phyloP scores from a whole-genome alignment of 148 eudicot genomes.

The Fagopyrum esculentum region DNA sequence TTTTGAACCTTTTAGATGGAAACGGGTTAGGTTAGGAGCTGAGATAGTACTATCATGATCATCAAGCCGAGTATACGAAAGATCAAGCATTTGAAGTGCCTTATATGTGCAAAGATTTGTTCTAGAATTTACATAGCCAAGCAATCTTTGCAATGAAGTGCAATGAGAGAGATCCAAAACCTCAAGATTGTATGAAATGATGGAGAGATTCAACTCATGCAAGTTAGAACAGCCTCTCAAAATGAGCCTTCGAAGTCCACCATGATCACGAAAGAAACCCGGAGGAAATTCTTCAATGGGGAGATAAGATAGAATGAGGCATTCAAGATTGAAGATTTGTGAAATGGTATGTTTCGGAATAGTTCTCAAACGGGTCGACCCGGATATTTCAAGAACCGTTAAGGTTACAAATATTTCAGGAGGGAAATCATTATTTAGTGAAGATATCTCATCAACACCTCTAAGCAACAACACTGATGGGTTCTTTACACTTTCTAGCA shows the following conservation, averaged over 20 bases:
- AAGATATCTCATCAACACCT: neutral
- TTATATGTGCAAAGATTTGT: too few relatives aligned
- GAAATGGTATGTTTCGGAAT: neutral
- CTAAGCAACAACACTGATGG: neutral
- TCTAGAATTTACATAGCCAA: too few relatives aligned
- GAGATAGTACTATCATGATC: neutral
- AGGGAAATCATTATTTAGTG: neutral
- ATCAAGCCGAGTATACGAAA: neutral
- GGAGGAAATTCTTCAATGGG: neutral
- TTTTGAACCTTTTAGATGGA: neutral
- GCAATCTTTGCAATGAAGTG: neutral
- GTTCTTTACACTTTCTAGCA: neutral
- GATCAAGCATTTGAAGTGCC: neutral
- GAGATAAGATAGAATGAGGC: neutral
- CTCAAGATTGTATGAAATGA: neutral
- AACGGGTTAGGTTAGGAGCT: too few relatives aligned
- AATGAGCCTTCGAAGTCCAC: neutral
- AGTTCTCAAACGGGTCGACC: neutral
- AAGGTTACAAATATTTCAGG: neutral
- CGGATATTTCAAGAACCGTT: neutral
- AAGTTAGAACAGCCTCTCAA: neutral
- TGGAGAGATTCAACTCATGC: neutral
- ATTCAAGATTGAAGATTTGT: neutral
- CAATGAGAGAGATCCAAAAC: neutral
- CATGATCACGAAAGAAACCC: neutral